Evolutionary conservation across 108 stramenopile species (phyloP).

Genomic region (Skeletonema marinoi): DNA sequence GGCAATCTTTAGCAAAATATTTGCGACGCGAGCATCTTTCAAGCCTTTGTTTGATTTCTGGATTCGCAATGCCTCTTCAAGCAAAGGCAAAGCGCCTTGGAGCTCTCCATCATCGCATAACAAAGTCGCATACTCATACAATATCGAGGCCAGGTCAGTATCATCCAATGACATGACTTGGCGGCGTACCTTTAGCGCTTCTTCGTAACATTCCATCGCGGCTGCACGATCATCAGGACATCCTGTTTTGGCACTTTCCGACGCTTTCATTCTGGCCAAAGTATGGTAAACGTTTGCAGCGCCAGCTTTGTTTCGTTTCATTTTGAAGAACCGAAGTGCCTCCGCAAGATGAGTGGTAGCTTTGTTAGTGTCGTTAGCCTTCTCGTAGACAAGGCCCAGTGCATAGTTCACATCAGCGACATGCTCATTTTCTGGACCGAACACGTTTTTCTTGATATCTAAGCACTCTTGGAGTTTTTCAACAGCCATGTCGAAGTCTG

Average conservation of each 20-base stretch:
- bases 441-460: constrained; percentile 27
- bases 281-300: constrained; percentile 26
- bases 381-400: constrained; percentile 41
- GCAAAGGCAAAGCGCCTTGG: constrained; percentile 34
- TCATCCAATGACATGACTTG: constrained; percentile 47
- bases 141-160: constrained; percentile 41
- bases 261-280: constrained; percentile 39
- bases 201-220: constrained; percentile 46
- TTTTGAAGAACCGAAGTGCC: constrained; percentile 47
- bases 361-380: constrained; percentile 18
- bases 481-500: constrained; percentile 34
- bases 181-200: constrained; percentile 37
- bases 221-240: constrained; percentile 27
- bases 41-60: constrained; percentile 37
- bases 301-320: constrained; percentile 34
- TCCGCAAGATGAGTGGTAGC: constrained; percentile 27
- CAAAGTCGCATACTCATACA: constrained; percentile 38
- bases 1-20: constrained; percentile 36
- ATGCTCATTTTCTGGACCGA: constrained; percentile 39
- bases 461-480: constrained; percentile 40
- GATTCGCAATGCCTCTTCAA: constrained; percentile 41
- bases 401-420: constrained; percentile 39
- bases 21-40: constrained; percentile 30
- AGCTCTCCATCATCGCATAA: constrained; percentile 24
- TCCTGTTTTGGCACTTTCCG: constrained; percentile 11